A percentile compares a stretch with the other conserved stretches of the same genome.
These are phyloP conservation scores for Aegilops umbellulata DNA, from an alignment of 176 grass and related monocot genomes.

Conservation along the genomic window DNA sequence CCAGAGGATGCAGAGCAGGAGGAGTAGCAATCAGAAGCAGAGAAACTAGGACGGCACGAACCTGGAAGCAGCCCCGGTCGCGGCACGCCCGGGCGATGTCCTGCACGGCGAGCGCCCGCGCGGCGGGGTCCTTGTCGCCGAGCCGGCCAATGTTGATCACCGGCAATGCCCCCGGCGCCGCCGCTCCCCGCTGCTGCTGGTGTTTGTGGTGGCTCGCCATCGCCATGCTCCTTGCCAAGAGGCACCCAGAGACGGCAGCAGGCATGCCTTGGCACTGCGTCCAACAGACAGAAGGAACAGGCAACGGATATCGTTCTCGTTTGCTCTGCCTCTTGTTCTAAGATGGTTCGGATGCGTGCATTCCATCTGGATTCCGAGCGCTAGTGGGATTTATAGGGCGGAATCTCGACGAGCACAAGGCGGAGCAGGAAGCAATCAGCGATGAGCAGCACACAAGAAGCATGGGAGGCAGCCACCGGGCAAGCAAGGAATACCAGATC, in stretches of 20 bases:
- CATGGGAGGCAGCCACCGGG: neutral
- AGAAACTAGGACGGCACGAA: neutral
- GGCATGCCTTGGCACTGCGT: conserved; percentile 11
- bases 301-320: no score
- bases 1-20: neutral
- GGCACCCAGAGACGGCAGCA: neutral
- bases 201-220: conserved; percentile 3
- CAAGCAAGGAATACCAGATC: neutral
- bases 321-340: no score
- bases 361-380: neutral
- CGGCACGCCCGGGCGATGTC: conserved; percentile 58
- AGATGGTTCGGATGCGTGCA: neutral
- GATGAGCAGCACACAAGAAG: neutral
- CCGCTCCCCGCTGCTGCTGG: neutral
- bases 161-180: neutral
- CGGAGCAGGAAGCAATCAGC: neutral
- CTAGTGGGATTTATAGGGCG: neutral
- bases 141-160: conserved; percentile 51
- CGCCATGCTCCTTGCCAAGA: neutral
- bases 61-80: conserved; percentile 63
- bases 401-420: neutral
- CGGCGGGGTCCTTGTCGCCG: conserved; percentile 2
- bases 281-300: neutral
- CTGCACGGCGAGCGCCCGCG: conserved; percentile 26
- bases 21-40: neutral